Conservation (phyloP, 768 basidiomycete genomes). For the Tricholoma saponaceum region DNA sequence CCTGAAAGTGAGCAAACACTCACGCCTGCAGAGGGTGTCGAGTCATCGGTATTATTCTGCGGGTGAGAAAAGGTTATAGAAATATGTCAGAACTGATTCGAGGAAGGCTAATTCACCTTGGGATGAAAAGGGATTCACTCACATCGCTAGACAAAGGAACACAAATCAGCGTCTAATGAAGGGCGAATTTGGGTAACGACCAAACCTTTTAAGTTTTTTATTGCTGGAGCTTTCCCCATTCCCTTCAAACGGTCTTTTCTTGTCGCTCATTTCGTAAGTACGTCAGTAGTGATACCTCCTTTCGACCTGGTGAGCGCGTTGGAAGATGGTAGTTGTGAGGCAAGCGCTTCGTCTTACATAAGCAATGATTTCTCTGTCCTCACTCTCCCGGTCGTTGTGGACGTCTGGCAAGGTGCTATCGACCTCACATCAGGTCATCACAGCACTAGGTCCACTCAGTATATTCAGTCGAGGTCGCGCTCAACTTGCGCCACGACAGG, state of each 20-base stretch:
- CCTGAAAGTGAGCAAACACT: slow-evolving; percentile 23
- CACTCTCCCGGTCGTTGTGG: slow-evolving; percentile 27
- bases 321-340: slow-evolving; percentile 1
- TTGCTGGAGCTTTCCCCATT: slow-evolving; percentile 41
- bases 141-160: slow-evolving; percentile 52
- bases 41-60: slow-evolving; percentile 51
- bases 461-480: slow-evolving; percentile 44
- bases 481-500: slow-evolving; percentile 78
- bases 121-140: slow-evolving; percentile 44
- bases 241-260: slow-evolving; percentile 58
- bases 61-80: slow-evolving; percentile 63
- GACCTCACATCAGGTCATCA: slow-evolving; percentile 17
- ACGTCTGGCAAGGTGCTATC: slow-evolving; percentile 14
- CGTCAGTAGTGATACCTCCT: not conserved
- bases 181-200: slow-evolving; percentile 4
- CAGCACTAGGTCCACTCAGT: slow-evolving; percentile 27
- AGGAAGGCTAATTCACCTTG: slow-evolving; percentile 71
- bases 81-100: slow-evolving; percentile 50
- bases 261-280: slow-evolving; percentile 52
- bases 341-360: slow-evolving; percentile 13
- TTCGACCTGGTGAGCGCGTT: not conserved
- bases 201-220: slow-evolving; percentile 71
- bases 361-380: slow-evolving; percentile 43
- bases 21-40: slow-evolving; percentile 37
- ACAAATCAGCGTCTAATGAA: slow-evolving; percentile 13